These are phyloP conservation scores for Lachancea sp. DNA, from an alignment of 805 yeast species.

Conservation along the genomic window DNA sequence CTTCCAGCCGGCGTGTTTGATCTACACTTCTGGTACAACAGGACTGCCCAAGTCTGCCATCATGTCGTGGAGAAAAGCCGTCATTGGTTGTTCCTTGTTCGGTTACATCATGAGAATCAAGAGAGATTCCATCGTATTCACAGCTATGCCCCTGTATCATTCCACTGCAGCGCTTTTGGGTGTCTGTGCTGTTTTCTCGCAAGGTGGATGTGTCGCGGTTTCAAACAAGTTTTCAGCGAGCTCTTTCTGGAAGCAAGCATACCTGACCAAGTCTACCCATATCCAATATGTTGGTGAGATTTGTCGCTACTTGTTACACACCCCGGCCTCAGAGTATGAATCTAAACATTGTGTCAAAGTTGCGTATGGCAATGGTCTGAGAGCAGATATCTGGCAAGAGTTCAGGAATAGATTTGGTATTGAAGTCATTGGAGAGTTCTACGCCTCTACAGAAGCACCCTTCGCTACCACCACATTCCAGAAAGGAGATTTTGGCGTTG, in stretches of 20 bases:
- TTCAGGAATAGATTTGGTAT: slow-evolving; percentile 75
- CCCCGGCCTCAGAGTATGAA: slow-evolving; percentile 63
- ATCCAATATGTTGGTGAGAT: slow-evolving; percentile 94
- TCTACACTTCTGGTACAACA: slow-evolving; percentile 91
- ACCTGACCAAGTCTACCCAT: slow-evolving; percentile 62
- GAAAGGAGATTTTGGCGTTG: slow-evolving; percentile 70
- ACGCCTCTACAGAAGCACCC: slow-evolving; percentile 91
- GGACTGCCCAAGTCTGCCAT: slow-evolving; percentile 93
- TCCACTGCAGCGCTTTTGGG: slow-evolving; percentile 90
- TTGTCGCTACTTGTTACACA: slow-evolving; percentile 72
- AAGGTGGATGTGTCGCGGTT: slow-evolving; percentile 71
- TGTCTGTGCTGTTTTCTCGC: slow-evolving; percentile 56
- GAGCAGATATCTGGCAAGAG: slow-evolving; percentile 81
- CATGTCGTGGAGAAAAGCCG: slow-evolving; percentile 83
- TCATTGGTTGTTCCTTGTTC: slow-evolving; percentile 63
- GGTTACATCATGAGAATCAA: slow-evolving; percentile 60
- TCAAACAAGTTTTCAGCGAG: slow-evolving; percentile 78
- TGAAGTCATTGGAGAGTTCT: slow-evolving; percentile 77
- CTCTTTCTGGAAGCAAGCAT: slow-evolving; percentile 86
- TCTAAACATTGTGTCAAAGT: slow-evolving; percentile 50
- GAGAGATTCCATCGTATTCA: slow-evolving; percentile 55
- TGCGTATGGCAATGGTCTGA: slow-evolving; percentile 87
- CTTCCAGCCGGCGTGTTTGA: slow-evolving; percentile 60
- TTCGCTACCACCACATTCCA: slow-evolving; percentile 80
- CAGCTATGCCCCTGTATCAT: slow-evolving; percentile 94